phyloP scores from a whole-genome alignment of 2,329 filamentous ascomycete genomes.

The Pyrenochaeta sp. region DNA sequence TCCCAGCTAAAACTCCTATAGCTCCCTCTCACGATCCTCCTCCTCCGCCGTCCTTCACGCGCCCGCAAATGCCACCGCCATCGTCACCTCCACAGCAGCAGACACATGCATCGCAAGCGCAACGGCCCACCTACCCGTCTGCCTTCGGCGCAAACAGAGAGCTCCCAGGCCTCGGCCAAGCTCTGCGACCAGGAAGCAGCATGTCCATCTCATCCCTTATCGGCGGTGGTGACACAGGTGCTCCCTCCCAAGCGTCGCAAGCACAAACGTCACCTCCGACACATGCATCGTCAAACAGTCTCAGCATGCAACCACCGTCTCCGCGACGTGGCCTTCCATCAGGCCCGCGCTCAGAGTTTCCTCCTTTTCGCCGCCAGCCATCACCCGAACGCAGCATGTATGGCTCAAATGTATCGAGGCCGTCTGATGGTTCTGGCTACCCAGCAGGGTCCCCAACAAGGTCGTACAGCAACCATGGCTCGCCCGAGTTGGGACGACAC shows the following conservation, averaged over 20 bases:
- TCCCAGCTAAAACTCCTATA: conserved; percentile 37
- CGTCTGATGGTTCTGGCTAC: conserved; percentile 36
- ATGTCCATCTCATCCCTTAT: conserved; percentile 80
- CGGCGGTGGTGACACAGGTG: conserved; percentile 60
- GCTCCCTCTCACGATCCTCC: conserved; percentile 48
- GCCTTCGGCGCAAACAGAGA: conserved; percentile 61
- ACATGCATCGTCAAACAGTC: conserved; percentile 45
- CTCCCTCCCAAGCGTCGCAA: conserved; percentile 49
- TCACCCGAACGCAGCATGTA: conserved; percentile 48
- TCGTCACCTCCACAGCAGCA: conserved; percentile 56
- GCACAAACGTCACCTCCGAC: conserved; percentile 57
- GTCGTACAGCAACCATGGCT: conserved; percentile 44
- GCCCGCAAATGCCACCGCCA: conserved; percentile 59
- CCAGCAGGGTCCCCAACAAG: conserved; percentile 41
- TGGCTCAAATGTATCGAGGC: conserved; percentile 29
- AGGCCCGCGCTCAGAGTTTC: conserved; percentile 43
- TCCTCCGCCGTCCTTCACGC: conserved; percentile 51
- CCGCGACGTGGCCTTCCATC: conserved; percentile 46
- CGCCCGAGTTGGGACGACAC: conserved; percentile 45
- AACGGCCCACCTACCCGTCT: conserved; percentile 52
- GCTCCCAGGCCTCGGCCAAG: conserved; percentile 58
- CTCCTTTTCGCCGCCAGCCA: conserved; percentile 44
- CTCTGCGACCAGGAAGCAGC: conserved; percentile 66
- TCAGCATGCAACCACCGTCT: conserved; percentile 58
- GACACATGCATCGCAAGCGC: conserved; percentile 47